These are phyloP conservation scores for Capsella bursapastoris DNA, from an alignment of 345 rosid species.

Conservation along the genomic window DNA sequence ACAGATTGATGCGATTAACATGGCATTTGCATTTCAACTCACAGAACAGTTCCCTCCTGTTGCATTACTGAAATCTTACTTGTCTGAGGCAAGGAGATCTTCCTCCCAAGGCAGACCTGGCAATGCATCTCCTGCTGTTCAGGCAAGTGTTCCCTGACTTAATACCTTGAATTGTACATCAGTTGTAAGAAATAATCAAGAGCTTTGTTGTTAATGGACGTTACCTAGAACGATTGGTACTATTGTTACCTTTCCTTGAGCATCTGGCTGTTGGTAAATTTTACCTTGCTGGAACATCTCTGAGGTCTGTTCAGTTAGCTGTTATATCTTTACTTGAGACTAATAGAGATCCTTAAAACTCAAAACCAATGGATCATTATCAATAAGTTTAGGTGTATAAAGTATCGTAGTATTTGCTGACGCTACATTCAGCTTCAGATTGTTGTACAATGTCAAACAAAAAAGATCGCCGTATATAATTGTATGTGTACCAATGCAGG, in stretches of 20 bases:
- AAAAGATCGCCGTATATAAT: not conserved
- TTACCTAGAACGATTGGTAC: slow-evolving; percentile 3
- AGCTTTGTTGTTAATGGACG: not conserved
- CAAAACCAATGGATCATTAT: not conserved
- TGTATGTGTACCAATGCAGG: slow-evolving; percentile 47
- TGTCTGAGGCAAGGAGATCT: slow-evolving; percentile 76
- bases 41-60: slow-evolving; percentile 85
- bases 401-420: slow-evolving; percentile 23
- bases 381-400: not conserved
- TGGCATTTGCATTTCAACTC: slow-evolving; percentile 95
- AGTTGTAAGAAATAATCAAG: slow-evolving; percentile 12
- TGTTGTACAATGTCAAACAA: not conserved
- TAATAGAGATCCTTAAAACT: not conserved
- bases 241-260: not conserved
- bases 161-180: not conserved
- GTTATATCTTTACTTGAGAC: not conserved
- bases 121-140: slow-evolving; percentile 62
- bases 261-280: slow-evolving; percentile 15
- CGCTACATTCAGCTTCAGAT: not conserved
- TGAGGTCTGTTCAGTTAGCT: slow-evolving; percentile 15
- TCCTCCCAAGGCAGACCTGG: slow-evolving; percentile 70
- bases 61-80: slow-evolving; percentile 75
- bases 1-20: slow-evolving; percentile 95
- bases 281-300: slow-evolving; percentile 5
- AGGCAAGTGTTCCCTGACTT: slow-evolving; percentile 53